Percentiles rank a stretch among this genome's conserved stretches.
phyloP scores from a whole-genome alignment of 768 basidiomycete genomes.

The Hemileccinum rubropunctum region DNA sequence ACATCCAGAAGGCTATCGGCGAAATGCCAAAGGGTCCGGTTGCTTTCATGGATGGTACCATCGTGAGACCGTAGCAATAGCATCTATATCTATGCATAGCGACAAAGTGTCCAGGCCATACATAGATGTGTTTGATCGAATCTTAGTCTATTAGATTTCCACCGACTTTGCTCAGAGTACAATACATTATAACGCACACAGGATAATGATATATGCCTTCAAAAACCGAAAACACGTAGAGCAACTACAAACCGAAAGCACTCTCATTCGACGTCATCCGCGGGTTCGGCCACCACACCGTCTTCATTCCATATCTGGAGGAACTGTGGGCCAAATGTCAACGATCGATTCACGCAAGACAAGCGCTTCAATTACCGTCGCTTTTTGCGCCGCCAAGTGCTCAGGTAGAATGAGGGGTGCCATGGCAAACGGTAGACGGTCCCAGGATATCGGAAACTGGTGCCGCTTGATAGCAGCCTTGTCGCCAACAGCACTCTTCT shows the following conservation, averaged over 20 bases:
- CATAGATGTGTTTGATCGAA: no score
- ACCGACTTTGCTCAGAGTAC: constrained; percentile 17
- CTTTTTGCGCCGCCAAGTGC: constrained; percentile 61
- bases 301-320: constrained; percentile 81
- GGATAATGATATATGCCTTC: constrained; percentile 28
- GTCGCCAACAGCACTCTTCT: constrained; percentile 90
- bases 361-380: constrained; percentile 48
- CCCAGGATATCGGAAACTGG: constrained; percentile 66
- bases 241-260: background rate
- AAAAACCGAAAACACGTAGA: background rate
- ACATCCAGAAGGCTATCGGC: constrained; percentile 43
- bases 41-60: constrained; percentile 46
- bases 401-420: constrained; percentile 56
- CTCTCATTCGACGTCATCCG: constrained; percentile 42
- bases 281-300: constrained; percentile 64
- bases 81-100: no score
- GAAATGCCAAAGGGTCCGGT: constrained; percentile 56
- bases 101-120: no score
- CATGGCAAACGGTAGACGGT: constrained; percentile 66
- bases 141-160: constrained; percentile 8
- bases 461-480: constrained; percentile 66
- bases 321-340: constrained; percentile 44
- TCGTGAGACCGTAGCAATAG: constrained; percentile 23
- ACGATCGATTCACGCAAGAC: background rate
- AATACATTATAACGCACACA: constrained; percentile 26